Percentiles rank a stretch among this genome's conserved stretches.
Evolutionary conservation across 2,329 filamentous ascomycete species (phyloP).

Genomic region (Colletotrichum sp.): DNA sequence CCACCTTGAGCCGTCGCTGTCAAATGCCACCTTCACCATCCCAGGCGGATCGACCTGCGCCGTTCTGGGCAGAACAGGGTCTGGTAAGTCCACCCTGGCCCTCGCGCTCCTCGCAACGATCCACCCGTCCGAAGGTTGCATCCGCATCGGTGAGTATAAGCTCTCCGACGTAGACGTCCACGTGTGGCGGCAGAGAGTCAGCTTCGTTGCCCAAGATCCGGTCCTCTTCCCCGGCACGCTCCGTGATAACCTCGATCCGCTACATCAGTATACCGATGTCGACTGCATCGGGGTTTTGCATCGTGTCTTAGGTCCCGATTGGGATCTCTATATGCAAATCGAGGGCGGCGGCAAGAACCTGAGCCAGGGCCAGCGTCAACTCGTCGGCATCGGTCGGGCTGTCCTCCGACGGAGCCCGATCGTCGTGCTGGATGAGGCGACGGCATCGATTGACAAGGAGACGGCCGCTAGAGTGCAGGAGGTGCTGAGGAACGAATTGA

Average conservation of each 20-base stretch:
- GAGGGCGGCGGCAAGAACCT: conserved; percentile 67
- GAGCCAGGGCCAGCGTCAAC: conserved; percentile 67
- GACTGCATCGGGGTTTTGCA: conserved; percentile 58
- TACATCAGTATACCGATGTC: conserved; percentile 59
- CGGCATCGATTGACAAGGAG: conserved; percentile 64
- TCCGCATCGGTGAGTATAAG: conserved; percentile 60
- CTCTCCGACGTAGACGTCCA: conserved; percentile 60
- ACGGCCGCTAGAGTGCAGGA: conserved; percentile 65
- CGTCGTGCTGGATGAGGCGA: conserved; percentile 69
- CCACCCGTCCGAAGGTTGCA: conserved; percentile 52
- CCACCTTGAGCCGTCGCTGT: conserved; percentile 75
- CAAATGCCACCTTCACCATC: conserved; percentile 73
- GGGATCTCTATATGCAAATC: conserved; percentile 55
- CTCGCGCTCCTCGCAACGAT: conserved; percentile 64
- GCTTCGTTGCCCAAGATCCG: conserved; percentile 69
- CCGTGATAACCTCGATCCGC: conserved; percentile 72
- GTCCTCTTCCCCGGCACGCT: conserved; percentile 65
- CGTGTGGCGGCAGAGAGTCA: conserved; percentile 60
- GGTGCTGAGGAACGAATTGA: conserved; percentile 60
- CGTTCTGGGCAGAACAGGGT: conserved; percentile 83
- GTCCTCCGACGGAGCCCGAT: conserved; percentile 65
- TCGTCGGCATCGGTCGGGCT: conserved; percentile 65
- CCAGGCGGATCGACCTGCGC: conserved; percentile 67
- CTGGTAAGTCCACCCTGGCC: conserved; percentile 82
- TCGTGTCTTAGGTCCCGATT: conserved; percentile 61